phyloP scores from a whole-genome alignment of 768 basidiomycete species.

The Serendipita sp. region DNA sequence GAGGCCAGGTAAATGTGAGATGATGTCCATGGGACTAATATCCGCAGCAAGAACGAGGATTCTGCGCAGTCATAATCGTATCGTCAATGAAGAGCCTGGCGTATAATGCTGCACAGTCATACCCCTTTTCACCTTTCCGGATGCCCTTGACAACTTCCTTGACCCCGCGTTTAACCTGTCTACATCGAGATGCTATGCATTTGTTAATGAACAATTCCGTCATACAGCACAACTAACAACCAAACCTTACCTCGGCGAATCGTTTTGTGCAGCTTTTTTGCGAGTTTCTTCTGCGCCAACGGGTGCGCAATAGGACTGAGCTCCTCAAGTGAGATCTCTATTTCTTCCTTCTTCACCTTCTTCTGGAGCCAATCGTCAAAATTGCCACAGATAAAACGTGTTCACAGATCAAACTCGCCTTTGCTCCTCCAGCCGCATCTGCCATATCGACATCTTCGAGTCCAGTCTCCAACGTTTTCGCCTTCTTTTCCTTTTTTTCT shows the following conservation, averaged over 20 bases:
- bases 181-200: constrained; percentile 66
- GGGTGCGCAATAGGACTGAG: constrained; percentile 91
- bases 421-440: constrained; percentile 15
- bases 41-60: constrained; percentile 87
- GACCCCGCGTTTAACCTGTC: constrained; percentile 93
- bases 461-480: constrained; percentile 49
- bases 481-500: constrained; percentile 64
- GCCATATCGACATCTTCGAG: constrained; percentile 24
- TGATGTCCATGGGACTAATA: constrained; percentile 96
- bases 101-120: constrained; percentile 18
- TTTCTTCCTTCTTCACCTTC: constrained; percentile 49
- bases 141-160: constrained; percentile 98
- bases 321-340: constrained; percentile 57
- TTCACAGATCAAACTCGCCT: constrained; percentile 5
- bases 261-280: constrained; percentile 88
- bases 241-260: constrained; percentile 36
- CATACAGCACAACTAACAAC: not conserved
- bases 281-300: constrained; percentile 80
- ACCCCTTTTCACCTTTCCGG: constrained; percentile 95
- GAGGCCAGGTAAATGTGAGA: constrained; percentile 87
- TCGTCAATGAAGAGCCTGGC: not conserved
- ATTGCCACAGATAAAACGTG: constrained; percentile 21
- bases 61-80: constrained; percentile 23
- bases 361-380: constrained; percentile 26
- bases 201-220: not conserved